A percentile compares a stretch with the other conserved stretches of the same genome.
Evolutionary conservation across 768 basidiomycete genomes (phyloP).

Genomic region (Tricholoma terreum): DNA sequence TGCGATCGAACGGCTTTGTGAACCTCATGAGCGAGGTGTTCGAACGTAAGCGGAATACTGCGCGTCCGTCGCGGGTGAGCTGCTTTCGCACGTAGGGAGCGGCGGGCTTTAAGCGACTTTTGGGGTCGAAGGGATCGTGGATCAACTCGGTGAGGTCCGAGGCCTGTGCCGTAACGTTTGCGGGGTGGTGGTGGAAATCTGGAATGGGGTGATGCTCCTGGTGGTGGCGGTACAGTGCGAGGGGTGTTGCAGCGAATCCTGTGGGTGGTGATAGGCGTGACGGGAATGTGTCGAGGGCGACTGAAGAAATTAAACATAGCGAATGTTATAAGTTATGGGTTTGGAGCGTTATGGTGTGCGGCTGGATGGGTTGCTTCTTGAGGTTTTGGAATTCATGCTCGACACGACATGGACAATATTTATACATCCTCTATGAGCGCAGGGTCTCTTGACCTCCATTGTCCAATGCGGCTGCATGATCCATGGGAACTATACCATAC

Average conservation of each 20-base stretch:
- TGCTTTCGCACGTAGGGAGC: background rate
- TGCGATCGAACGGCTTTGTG: background rate
- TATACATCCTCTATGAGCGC: no score
- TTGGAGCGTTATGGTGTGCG: background rate
- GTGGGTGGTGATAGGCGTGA: background rate
- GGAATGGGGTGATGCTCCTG: background rate
- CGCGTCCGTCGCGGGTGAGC: background rate
- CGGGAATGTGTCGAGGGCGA: background rate
- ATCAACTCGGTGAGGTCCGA: background rate
- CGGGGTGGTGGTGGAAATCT: background rate
- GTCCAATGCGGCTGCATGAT: background rate
- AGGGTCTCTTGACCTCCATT: background rate
- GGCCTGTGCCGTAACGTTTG: background rate
- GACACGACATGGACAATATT: background rate
- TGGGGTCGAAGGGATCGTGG: background rate
- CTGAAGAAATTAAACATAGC: background rate
- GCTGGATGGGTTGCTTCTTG: background rate
- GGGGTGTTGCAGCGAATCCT: background rate
- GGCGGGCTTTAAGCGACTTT: background rate
- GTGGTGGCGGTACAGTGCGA: background rate
- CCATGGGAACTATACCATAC: background rate
- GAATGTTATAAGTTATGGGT: background rate
- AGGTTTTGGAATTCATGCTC: background rate
- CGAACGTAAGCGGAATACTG: background rate
- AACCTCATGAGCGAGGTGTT: background rate